Conservation (phyloP, 176 grass and related monocot species). For the Alopecurus myosuroides region DNA sequence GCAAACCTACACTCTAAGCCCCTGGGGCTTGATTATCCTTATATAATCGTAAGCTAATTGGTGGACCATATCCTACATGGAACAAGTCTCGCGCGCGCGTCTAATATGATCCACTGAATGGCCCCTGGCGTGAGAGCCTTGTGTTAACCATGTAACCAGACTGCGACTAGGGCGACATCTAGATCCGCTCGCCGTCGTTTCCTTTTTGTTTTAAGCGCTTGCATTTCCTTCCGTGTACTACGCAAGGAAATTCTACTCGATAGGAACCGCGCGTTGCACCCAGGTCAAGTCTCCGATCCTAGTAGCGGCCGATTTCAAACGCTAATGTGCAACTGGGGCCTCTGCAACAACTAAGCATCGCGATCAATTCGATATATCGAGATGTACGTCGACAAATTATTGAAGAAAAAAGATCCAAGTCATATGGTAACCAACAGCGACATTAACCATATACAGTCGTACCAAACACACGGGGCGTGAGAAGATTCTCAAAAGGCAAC, state of each 20-base stretch:
- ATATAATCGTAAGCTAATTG: too few species aligned
- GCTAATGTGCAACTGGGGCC: too few species aligned
- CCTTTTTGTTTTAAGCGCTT: neutral
- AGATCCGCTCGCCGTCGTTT: neutral
- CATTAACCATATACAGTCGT: too few species aligned
- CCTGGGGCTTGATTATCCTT: neutral
- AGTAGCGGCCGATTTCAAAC: neutral
- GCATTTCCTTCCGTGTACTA: neutral
- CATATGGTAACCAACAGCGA: too few species aligned
- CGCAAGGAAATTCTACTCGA: neutral
- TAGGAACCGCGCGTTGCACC: neutral
- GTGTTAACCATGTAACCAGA: slow-evolving; percentile 2
- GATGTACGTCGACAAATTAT: too few species aligned
- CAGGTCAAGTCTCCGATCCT: neutral
- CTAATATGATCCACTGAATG: neutral
- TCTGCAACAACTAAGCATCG: too few species aligned
- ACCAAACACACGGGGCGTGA: too few species aligned
- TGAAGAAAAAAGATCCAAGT: too few species aligned
- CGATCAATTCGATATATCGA: too few species aligned
- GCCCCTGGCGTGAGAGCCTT: neutral
- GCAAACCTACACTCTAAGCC: too few species aligned
- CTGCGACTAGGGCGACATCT: neutral
- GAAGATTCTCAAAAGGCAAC: too few species aligned
- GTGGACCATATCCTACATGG: neutral
- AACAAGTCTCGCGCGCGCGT: neutral